Evolutionary conservation across 768 basidiomycete species (phyloP).

Genomic region (Suillus subluteus): DNA sequence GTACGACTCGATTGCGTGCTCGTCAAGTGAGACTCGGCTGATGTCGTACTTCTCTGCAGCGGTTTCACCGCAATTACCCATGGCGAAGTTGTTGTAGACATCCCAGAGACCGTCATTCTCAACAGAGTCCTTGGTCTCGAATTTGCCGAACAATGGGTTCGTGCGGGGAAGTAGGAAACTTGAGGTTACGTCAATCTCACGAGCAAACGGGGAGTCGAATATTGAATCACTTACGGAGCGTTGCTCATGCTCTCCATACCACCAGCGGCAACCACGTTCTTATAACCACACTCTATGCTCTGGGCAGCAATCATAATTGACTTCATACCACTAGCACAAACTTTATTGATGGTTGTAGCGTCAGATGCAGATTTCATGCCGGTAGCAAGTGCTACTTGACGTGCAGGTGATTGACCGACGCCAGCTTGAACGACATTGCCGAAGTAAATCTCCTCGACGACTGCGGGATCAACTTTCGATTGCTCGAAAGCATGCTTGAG

Average conservation of each 20-base stretch:
- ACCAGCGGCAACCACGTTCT: conserved; percentile 86
- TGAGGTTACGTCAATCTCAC: conserved; percentile 13
- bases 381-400: conserved; percentile 93
- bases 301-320: conserved; percentile 93
- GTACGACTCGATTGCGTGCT: conserved; percentile 94
- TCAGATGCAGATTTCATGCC: conserved; percentile 86
- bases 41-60: conserved; percentile 83
- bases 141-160: conserved; percentile 87
- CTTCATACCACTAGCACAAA: conserved; percentile 98
- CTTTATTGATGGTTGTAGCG: conserved; percentile 99
- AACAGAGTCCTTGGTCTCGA: conserved; percentile 84
- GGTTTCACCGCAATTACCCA: conserved; percentile 96
- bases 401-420: conserved; percentile 96
- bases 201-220: conserved; percentile 9
- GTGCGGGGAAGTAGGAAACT: conserved; percentile 84
- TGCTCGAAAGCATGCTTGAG: conserved; percentile 89
- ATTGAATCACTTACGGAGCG: conserved; percentile 75
- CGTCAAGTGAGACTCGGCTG: conserved; percentile 85
- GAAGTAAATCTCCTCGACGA: conserved; percentile 95
- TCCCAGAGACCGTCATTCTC: conserved; percentile 95
- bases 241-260: conserved; percentile 99
- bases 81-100: conserved; percentile 95
- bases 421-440: conserved; percentile 98
- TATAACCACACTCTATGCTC: conserved; percentile 84
- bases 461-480: conserved; percentile 75